Base-by-base conservation (phyloP, 176 grass and related monocot species). In the Oryza meyeriana region DNA sequence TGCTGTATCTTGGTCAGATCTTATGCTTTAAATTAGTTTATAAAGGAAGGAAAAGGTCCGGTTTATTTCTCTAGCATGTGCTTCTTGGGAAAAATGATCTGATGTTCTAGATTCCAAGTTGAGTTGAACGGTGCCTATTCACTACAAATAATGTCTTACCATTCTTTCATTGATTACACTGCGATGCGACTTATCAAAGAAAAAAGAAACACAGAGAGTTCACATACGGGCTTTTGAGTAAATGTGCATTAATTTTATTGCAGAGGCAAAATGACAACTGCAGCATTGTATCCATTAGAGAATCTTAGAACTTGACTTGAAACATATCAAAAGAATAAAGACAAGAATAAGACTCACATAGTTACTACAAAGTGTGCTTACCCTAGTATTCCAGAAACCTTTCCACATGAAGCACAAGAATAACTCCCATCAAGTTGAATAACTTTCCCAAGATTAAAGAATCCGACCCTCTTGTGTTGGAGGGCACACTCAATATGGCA, bases 401-500 rank as follows among this genome's bases (percentile, higher is more conserved):
- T 99, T 67, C 97, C 97, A 47, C 97, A 99, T 36, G 82, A 90
- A 88, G 93, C 93, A 85, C 97, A 99, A 69, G 89, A 95, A 76
- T 89, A 94, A 65, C 93, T 99, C 25, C 97, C 97, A 88, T 99
- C 97, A 64, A 99, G 91, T 89, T 86, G 87, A 82, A 99, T 86
- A 62, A 69, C 73, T 62, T 94, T 80, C 25, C 84, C 89, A 42
- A 99, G 76, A 81, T 87, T 81, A 91, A 95, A 84, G 79, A 85
- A 93, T 47, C 97, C 97, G 12, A 84, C 91, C 79, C 86, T 91
- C 74, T 88, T 90, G 81, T 91, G 71, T 61, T 81, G 72, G 74
- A 99, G 82, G 34, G 89, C 91, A 78, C 96, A 99, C 71, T 99
- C 93, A 79, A 99, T 89, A 81, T 99, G 96, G 77, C 96, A 99